A percentile compares a stretch with the other conserved stretches of the same genome.
phyloP scores from a whole-genome alignment of 139 green algal species.

The Chlorella sp. region DNA sequence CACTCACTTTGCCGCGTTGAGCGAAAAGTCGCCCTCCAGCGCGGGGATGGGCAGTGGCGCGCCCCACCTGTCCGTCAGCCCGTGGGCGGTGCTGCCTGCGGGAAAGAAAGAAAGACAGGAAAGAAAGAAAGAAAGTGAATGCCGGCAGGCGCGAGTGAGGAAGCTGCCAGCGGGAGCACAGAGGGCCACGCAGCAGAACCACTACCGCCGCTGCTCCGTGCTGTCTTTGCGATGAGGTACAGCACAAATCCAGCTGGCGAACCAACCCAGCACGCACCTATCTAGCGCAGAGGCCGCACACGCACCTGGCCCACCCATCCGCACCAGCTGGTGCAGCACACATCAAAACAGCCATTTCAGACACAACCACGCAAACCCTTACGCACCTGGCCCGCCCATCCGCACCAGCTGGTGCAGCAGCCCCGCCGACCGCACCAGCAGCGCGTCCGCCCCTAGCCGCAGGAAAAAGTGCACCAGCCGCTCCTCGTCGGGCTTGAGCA shows the following conservation, averaged over 20 bases:
- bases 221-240: too few species aligned
- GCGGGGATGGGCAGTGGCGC: neutral
- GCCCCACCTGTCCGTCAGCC: neutral
- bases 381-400: slow-evolving; percentile 42
- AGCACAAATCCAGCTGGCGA: too few species aligned
- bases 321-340: slow-evolving; percentile 59
- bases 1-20: slow-evolving; percentile 85
- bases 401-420: slow-evolving; percentile 56
- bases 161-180: too few species aligned
- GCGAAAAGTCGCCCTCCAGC: slow-evolving; percentile 65
- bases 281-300: too few species aligned
- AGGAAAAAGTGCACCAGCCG: slow-evolving; percentile 72
- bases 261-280: too few species aligned
- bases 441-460: slow-evolving; percentile 55
- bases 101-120: too few species aligned
- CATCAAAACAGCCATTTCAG: too few species aligned
- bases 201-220: too few species aligned
- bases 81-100: neutral
- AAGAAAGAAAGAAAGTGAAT: too few species aligned
- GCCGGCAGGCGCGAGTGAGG: too few species aligned
- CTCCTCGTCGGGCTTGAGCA: slow-evolving; percentile 78
- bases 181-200: too few species aligned
- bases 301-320: slow-evolving; percentile 41
- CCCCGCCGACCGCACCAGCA: slow-evolving; percentile 67
- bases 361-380: too few species aligned